Evolutionary conservation across 352 stramenopile species (phyloP), one percentile per base, ranked within the genome.

Genomic region (Phytopythium delawarense): DNA sequence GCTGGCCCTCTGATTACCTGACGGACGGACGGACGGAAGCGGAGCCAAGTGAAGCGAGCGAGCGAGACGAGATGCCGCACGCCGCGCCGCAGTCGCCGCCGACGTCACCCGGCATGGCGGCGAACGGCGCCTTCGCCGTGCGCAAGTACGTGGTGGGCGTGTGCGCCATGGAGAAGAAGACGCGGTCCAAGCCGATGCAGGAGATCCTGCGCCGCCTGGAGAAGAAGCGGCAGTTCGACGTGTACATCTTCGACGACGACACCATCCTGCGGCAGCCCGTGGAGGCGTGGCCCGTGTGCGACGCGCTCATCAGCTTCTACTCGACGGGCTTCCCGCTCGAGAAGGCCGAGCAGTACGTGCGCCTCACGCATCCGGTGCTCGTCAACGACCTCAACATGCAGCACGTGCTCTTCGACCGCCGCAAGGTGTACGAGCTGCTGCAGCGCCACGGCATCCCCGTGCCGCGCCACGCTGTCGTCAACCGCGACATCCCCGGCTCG

Each of bases 151-250:
- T 94, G 16, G 83, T 99, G 7, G 97, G 97, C 35, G 96, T 99
- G 46, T 99, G 97, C 69, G 97, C 97, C 49, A 99, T 99, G 97
- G 96, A 98, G 75, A 99, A 99, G 76, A 99, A 99, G 81, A 97
- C 96, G 56, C 71, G 82, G 21, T 98, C 88, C 42, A 99, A 99
- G 74, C 96, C 96, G 51, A 99, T 99, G 96, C 79, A 83, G 44
- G 96, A 99, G 72, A 99, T 99, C 67, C 64, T 99, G 28, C 86
- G 81, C 25, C 84, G 96, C 34, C 81, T 99, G 6, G 76, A 80
- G 68, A 94, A 97, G 72, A 90, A 96, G 68, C 84, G 84, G 61
- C 83, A 98, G 61, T 99, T 99, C 69, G 89, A 99, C 71, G 81
- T 99, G 50, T 87, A 98, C 40, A 96, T 99, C 57, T 99, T 99